Conservation (phyloP, 2,329 filamentous ascomycete genomes). For the Exophiala phaeomuriformis region DNA sequence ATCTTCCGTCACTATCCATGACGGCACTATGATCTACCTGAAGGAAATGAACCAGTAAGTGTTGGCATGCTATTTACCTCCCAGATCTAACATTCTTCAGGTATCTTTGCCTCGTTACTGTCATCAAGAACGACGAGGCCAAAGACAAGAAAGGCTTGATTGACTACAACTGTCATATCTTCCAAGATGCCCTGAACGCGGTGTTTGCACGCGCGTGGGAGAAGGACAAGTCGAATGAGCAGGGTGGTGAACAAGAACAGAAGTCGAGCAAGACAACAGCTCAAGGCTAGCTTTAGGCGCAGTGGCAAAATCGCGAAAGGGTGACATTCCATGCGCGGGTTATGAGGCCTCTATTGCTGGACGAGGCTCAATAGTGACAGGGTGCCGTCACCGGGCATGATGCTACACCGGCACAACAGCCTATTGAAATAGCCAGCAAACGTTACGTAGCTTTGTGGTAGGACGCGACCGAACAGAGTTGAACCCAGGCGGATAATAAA, state of each 20-base stretch:
- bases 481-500: too few species aligned
- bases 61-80: neutral
- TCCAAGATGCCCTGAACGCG: slow-evolving; percentile 55
- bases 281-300: slow-evolving; percentile 1
- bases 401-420: too few species aligned
- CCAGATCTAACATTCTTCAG: slow-evolving; percentile 33
- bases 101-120: slow-evolving; percentile 57
- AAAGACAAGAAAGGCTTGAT: slow-evolving; percentile 58
- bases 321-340: neutral
- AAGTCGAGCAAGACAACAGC: neutral
- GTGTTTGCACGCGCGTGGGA: slow-evolving; percentile 51
- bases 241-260: slow-evolving; percentile 7
- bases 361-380: too few species aligned
- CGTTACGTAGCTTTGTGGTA: too few species aligned
- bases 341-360: too few species aligned
- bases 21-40: slow-evolving; percentile 56
- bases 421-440: too few species aligned
- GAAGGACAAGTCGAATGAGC: slow-evolving; percentile 29
- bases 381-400: too few species aligned
- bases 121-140: slow-evolving; percentile 59
- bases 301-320: slow-evolving; percentile 1
- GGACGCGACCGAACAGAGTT: too few species aligned
- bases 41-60: slow-evolving; percentile 60
- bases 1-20: slow-evolving; percentile 56
- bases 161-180: slow-evolving; percentile 59